Evolutionary conservation across 2,329 filamentous ascomycete genomes (phyloP).

Genomic region (Incumbomyces lentus): DNA sequence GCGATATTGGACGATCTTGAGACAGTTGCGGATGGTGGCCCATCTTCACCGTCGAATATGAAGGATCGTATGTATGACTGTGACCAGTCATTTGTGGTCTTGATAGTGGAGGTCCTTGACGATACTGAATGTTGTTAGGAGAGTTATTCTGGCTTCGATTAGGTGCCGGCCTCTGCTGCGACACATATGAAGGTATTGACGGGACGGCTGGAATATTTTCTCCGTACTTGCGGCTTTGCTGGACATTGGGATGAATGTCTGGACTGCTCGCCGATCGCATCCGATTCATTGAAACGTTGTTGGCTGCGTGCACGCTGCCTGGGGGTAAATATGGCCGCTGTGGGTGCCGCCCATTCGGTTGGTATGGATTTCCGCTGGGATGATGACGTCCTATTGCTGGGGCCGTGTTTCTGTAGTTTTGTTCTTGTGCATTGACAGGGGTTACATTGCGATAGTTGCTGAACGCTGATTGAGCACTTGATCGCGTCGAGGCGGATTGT

Average conservation of each 20-base stretch:
- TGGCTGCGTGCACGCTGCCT: constrained; percentile 46
- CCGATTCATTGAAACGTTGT: constrained; percentile 48
- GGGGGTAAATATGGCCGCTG: constrained; percentile 62
- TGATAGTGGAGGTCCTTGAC: constrained; percentile 41
- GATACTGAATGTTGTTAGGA: constrained; percentile 57
- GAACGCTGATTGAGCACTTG: constrained; percentile 48
- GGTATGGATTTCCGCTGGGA: constrained; percentile 56
- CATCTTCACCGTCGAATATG: constrained; percentile 14
- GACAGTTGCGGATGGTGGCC: constrained; percentile 16
- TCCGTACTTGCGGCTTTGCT: constrained; percentile 36
- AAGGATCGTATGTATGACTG: constrained; percentile 18
- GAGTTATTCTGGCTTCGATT: constrained; percentile 75
- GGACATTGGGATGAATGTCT: constrained; percentile 66
- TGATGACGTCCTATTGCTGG: constrained; percentile 70
- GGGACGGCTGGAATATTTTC: constrained; percentile 59
- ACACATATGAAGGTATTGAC: constrained; percentile 62
- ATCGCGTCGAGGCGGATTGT: constrained; percentile 40
- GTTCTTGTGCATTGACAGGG: constrained; percentile 57
- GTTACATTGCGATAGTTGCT: constrained; percentile 51
- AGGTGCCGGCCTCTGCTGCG: constrained; percentile 50
- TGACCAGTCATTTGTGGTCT: constrained; percentile 16
- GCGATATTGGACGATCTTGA: constrained; percentile 27
- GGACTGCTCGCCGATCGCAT: constrained; percentile 90
- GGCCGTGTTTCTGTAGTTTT: constrained; percentile 73
- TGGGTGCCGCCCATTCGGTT: constrained; percentile 49